A percentile compares a stretch with the other conserved stretches of the same genome.
Conservation (phyloP, 345 rosid genomes). For the Abelmoschus esculentus region DNA sequence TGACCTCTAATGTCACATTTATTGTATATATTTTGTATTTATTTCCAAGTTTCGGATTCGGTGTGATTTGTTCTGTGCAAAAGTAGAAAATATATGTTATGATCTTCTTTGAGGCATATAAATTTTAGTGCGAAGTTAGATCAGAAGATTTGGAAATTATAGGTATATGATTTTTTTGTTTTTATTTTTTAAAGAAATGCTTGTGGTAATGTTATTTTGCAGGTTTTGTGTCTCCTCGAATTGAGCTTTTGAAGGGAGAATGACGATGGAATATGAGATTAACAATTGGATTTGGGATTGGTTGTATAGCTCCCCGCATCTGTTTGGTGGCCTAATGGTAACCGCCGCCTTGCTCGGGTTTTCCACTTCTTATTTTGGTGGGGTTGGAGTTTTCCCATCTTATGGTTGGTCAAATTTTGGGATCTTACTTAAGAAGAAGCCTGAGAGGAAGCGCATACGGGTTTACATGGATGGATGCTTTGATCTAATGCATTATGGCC, state of each 20-base stretch:
- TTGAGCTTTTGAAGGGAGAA: neutral
- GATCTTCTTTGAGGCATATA: neutral
- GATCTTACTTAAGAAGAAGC: constrained; percentile 32
- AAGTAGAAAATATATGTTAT: neutral
- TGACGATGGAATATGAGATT: constrained; percentile 42
- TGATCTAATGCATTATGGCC: constrained; percentile 97
- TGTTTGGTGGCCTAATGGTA: constrained; percentile 62
- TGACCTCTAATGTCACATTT: too few relatives aligned
- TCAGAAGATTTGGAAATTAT: neutral
- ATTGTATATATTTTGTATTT: neutral
- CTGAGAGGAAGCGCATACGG: constrained; percentile 50
- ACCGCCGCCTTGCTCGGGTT: constrained; percentile 56
- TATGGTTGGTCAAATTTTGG: constrained; percentile 34
- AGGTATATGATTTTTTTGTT: neutral
- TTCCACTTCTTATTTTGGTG: constrained; percentile 55
- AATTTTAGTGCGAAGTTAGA: neutral
- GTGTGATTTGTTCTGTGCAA: neutral
- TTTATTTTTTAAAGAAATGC: neutral
- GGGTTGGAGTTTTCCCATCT: constrained; percentile 39
- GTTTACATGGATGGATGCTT: constrained; percentile 99
- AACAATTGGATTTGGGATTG: constrained; percentile 61
- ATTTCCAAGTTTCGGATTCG: neutral
- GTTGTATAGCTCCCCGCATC: constrained; percentile 42
- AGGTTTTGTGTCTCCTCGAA: constrained; percentile 34
- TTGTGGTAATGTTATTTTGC: constrained; percentile 6